phyloP scores from a whole-genome alignment of 495 filamentous ascomycete genomes.

The Neurospora sp. region DNA sequence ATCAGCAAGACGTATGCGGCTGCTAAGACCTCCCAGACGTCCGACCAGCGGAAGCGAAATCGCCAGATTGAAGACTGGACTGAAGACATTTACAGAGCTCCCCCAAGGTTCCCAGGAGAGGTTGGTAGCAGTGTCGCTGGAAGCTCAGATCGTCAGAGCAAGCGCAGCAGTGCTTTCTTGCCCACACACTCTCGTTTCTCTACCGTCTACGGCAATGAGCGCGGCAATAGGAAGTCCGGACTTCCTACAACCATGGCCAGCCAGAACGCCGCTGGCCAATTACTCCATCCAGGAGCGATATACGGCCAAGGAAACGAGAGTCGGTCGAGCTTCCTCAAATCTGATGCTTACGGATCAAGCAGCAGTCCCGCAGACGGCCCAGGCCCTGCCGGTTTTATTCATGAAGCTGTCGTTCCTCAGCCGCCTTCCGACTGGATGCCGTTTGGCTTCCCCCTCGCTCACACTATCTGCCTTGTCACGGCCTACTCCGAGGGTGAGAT shows the following conservation, averaged over 20 bases:
- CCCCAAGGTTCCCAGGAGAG: slow-evolving; percentile 66
- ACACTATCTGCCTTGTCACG: slow-evolving; percentile 89
- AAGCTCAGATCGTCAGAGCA: slow-evolving; percentile 59
- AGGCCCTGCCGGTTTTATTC: slow-evolving; percentile 88
- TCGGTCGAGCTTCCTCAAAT: slow-evolving; percentile 41
- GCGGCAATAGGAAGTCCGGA: slow-evolving; percentile 35
- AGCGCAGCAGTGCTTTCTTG: slow-evolving; percentile 69
- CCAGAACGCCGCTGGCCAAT: slow-evolving; percentile 72
- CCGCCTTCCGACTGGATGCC: slow-evolving; percentile 97
- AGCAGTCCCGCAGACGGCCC: slow-evolving; percentile 57
- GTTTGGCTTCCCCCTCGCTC: slow-evolving; percentile 88
- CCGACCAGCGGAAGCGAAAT: slow-evolving; percentile 68
- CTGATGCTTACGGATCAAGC: slow-evolving; percentile 40
- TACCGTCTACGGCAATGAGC: slow-evolving; percentile 70
- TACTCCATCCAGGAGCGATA: slow-evolving; percentile 60
- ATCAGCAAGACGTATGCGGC: slow-evolving; percentile 73
- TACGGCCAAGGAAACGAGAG: slow-evolving; percentile 70
- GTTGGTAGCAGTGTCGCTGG: slow-evolving; percentile 45
- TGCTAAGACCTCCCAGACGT: slow-evolving; percentile 56
- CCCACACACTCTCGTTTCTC: slow-evolving; percentile 90
- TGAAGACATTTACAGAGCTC: slow-evolving; percentile 91
- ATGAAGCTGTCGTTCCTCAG: slow-evolving; percentile 91
- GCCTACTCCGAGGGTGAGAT: slow-evolving; percentile 96
- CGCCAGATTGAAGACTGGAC: slow-evolving; percentile 98
- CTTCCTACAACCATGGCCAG: slow-evolving; percentile 91